Conservation (phyloP, 768 basidiomycete genomes). For the Suillus variegatus region DNA sequence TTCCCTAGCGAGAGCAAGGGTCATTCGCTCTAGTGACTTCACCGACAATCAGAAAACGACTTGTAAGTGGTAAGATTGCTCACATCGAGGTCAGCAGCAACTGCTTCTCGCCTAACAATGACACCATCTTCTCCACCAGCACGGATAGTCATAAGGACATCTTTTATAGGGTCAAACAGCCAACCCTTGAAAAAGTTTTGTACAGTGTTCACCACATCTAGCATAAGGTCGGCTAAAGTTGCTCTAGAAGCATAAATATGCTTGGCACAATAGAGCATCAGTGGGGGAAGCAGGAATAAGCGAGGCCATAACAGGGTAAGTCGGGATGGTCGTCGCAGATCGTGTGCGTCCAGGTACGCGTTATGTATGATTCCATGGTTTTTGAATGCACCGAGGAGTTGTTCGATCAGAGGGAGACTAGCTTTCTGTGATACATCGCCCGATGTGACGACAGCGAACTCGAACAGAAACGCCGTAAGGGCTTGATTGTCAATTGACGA, state of each 20-base stretch:
- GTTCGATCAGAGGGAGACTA: slow-evolving; percentile 15
- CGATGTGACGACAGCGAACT: slow-evolving; percentile 20
- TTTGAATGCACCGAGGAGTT: slow-evolving; percentile 23
- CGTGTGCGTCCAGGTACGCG: slow-evolving; percentile 31
- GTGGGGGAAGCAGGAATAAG: slow-evolving; percentile 73
- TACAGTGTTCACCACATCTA: slow-evolving; percentile 66
- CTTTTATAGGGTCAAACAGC: slow-evolving; percentile 84
- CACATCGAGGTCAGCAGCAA: slow-evolving; percentile 84
- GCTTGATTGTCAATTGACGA: slow-evolving; percentile 6
- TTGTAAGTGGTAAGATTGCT: slow-evolving; percentile 19
- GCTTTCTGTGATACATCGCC: slow-evolving; percentile 9
- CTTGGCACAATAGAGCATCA: slow-evolving; percentile 52
- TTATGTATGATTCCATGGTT: slow-evolving; percentile 31
- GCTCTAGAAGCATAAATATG: slow-evolving; percentile 59
- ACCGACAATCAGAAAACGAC: slow-evolving; percentile 4
- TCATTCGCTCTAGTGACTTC: slow-evolving; percentile 93
- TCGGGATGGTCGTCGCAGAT: slow-evolving; percentile 66
- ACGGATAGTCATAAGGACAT: slow-evolving; percentile 80
- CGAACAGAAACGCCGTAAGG: slow-evolving; percentile 20
- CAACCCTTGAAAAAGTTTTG: slow-evolving; percentile 78
- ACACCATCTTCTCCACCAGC: slow-evolving; percentile 74
- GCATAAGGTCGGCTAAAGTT: slow-evolving; percentile 53
- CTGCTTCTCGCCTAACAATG: slow-evolving; percentile 78
- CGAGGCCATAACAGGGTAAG: slow-evolving; percentile 81
- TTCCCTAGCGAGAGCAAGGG: slow-evolving; percentile 80